Evolutionary conservation across 164 flowering plant species (phyloP).

Genomic region (Magnolia sinica): DNA sequence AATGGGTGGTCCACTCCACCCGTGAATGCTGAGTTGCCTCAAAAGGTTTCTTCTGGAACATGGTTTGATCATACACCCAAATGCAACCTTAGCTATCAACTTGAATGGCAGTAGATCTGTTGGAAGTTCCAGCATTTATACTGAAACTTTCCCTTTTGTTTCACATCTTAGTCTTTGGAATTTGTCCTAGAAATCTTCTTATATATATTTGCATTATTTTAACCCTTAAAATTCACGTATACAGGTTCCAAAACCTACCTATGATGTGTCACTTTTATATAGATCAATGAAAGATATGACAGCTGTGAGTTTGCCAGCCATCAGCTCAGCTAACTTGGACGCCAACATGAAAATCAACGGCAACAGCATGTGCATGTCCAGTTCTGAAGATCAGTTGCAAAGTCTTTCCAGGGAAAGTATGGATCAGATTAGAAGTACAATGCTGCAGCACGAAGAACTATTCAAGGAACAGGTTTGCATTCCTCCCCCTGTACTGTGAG

Average conservation of each 20-base stretch:
- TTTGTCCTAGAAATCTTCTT: too few species aligned
- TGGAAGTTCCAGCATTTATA: too few species aligned
- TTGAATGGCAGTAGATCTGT: too few species aligned
- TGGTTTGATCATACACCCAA: too few species aligned
- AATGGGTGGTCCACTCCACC: too few species aligned
- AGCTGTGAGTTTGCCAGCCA: slow-evolving; percentile 15
- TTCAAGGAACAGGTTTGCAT: slow-evolving; percentile 25
- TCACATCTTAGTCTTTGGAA: neutral
- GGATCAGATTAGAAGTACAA: slow-evolving; percentile 25
- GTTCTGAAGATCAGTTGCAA: slow-evolving; percentile 8
- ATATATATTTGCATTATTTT: neutral
- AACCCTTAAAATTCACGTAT: neutral
- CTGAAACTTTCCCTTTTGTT: neutral
- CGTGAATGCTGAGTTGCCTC: too few species aligned
- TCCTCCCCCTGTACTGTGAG: slow-evolving; percentile 3
- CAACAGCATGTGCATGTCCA: neutral
- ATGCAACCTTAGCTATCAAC: too few species aligned
- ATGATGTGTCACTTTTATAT: neutral
- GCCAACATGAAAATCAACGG: neutral
- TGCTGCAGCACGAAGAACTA: slow-evolving; percentile 20
- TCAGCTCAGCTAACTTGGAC: neutral
- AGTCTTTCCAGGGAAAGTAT: slow-evolving; percentile 15
- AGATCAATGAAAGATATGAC: neutral
- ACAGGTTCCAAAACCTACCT: neutral
- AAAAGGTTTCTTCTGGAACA: too few species aligned